Base-by-base conservation (phyloP, 805 yeast species). In the Zygotorulaspora sp. region DNA sequence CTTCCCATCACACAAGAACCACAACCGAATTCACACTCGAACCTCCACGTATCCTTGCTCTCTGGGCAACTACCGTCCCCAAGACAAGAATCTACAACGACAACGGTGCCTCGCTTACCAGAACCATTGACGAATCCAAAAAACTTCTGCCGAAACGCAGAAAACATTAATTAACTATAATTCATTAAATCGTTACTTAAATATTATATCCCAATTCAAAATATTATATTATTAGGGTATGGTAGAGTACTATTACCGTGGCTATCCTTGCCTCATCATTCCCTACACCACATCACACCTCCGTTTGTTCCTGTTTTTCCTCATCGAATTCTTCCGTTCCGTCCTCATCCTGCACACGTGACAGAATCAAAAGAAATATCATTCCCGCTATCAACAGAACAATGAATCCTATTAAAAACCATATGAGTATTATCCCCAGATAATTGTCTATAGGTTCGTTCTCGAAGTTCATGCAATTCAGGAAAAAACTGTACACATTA, bases 31-130 rank as follows among this genome's bases (percentile, higher is more conserved):
- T 6, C 23, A 25, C 22, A 6, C 32, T 48, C 17, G 48, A 44
- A 11, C 52, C 55, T 12, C 55, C 55, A 4, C 26, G 38, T 20
- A 33, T 49, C 7, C 32, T 51, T 25, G 26, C 42, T 3, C 44
- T 38, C 18, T 49, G 53, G 54, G 32, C 36, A 7, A 34, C 36
- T 19, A 43, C 48, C 5, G 24, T 42, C 10, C 52, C 52, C 14
- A 41, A 35, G 18, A 25, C 29, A 4, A 26, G 49, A 11, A 30
- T 38, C 10, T 48, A 40, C 29, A 20, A 48, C 32, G 43, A 41
- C 20, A 27, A 26, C 30, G 30, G n/a, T 20, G 36, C 7, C 37
- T 42, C 30, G 17, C 40, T 34, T 19, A 37, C 15, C 28, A 30
- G 26, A 12, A 36, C 33, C 22, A 22, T 40, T 20, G 26, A 23